Percentiles rank a stretch among this genome's conserved stretches.
phyloP scores from a whole-genome alignment of 1,284 basidiomycete genomes.

The Xanthoconium separans region DNA sequence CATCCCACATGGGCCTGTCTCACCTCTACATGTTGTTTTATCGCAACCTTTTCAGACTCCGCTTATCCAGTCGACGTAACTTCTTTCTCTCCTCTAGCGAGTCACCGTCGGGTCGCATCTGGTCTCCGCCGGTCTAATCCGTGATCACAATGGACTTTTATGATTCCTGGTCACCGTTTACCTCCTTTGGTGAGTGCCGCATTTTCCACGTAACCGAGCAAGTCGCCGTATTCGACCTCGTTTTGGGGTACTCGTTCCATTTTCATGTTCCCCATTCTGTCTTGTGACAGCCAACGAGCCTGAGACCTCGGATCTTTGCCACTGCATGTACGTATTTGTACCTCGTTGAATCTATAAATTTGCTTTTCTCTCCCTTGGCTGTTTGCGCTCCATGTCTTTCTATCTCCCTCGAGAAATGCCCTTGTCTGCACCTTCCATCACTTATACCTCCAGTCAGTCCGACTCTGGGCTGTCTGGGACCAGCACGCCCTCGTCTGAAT shows the following conservation, averaged over 20 bases:
- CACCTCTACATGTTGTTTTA: not conserved
- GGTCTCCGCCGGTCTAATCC: conserved; percentile 6
- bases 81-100: too few species aligned
- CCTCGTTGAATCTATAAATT: conserved; percentile 21
- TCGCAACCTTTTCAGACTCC: conserved; percentile 19
- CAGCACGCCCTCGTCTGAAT: conserved; percentile 32
- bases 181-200: conserved; percentile 11
- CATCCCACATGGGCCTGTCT: not conserved
- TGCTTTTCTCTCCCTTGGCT: conserved; percentile 2
- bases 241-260: not conserved
- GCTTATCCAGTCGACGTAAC: not conserved
- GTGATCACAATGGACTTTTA: not conserved
- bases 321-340: conserved; percentile 26
- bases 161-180: not conserved
- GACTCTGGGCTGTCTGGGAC: conserved; percentile 18
- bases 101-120: not conserved
- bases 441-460: conserved; percentile 16
- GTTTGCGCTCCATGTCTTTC: not conserved
- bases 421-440: conserved; percentile 5
- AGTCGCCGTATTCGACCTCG: not conserved
- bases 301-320: conserved; percentile 2
- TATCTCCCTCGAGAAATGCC: conserved; percentile 16
- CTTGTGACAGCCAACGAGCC: not conserved
- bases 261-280: not conserved
- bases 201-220: not conserved